phyloP scores from a whole-genome alignment of 2,329 filamentous ascomycete genomes.

The Falciphora oryzae region DNA sequence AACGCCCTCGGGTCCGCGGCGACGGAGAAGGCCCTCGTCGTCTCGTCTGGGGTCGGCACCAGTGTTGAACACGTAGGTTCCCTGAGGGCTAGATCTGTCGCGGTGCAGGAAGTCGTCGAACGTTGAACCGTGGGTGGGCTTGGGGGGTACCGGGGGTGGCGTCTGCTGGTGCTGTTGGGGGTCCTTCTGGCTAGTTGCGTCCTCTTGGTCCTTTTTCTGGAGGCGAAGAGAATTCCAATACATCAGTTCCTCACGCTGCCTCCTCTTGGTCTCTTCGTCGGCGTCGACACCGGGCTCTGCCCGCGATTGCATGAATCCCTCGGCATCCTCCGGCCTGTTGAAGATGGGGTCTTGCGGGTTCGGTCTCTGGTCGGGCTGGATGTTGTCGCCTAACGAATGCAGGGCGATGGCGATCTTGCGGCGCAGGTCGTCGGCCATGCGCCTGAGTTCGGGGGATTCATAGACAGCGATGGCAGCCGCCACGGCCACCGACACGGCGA shows the following conservation, averaged over 20 bases:
- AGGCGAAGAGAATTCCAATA: slow-evolving; percentile 58
- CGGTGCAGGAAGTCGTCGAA: slow-evolving; percentile 56
- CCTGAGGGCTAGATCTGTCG: slow-evolving; percentile 45
- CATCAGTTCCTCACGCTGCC: slow-evolving; percentile 59
- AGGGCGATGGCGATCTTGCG: slow-evolving; percentile 56
- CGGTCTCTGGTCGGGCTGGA: slow-evolving; percentile 35
- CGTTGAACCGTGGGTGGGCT: slow-evolving; percentile 28
- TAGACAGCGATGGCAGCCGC: slow-evolving; percentile 56
- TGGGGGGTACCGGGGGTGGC: background rate
- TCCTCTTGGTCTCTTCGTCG: slow-evolving; percentile 54
- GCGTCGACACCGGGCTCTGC: slow-evolving; percentile 48
- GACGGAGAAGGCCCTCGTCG: slow-evolving; percentile 41
- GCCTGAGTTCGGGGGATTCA: slow-evolving; percentile 58
- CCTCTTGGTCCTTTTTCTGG: slow-evolving; percentile 37
- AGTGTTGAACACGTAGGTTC: slow-evolving; percentile 53
- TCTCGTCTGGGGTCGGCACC: slow-evolving; percentile 38
- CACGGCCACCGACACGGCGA: slow-evolving; percentile 51
- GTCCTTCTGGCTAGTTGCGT: slow-evolving; percentile 15
- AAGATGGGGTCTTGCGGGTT: slow-evolving; percentile 45
- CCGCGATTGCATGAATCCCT: slow-evolving; percentile 54
- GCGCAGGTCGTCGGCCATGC: slow-evolving; percentile 55
- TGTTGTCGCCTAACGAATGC: slow-evolving; percentile 52
- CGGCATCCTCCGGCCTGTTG: slow-evolving; percentile 61
- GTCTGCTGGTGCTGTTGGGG: slow-evolving; percentile 16
- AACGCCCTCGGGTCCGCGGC: slow-evolving; percentile 40